Base-by-base conservation (phyloP, 2,329 filamentous ascomycete genomes). In the Trichoderma sp. region DNA sequence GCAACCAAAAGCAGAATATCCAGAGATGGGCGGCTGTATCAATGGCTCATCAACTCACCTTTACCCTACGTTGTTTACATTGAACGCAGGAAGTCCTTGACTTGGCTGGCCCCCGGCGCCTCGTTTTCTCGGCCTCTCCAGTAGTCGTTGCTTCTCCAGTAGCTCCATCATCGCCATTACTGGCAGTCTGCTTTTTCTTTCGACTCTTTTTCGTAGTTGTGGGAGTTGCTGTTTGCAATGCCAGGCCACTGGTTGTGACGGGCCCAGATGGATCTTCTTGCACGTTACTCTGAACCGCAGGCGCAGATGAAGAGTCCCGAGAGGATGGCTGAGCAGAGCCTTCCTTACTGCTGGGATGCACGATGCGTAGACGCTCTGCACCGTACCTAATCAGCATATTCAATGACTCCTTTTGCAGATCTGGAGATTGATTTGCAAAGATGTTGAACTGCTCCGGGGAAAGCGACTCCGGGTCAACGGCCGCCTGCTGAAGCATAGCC, bases 381-480 rank as follows among this genome's bases (percentile, higher is more conserved):
- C 87, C 87, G 67, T 88, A 88, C 72, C 82, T 83, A 0, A 83
- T 81, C 13, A 89, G 79, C 85, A 89, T 86, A 1, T 79, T 81
- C 16, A 89, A 76, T 0, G 87, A 89, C 65, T 85, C 81, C 64
- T 79, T 78, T 71, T 89, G 87, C 6, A 88, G 76, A 3, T 83
- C 81, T 0, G 86, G 85, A 0, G 86, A 83, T 75, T 89, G 87
- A 66, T 89, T 89, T 10, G 86, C 81, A 71, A 89, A 87, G 18
- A 88, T 89, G 71, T 79, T 83, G 70, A 89, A 87, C 73, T 89
- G 86, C 56, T 88, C 86, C 4, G 76, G 70, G 0, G 84, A 86
- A 11, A 89, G 77, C 0, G 85, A 84, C 2, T 79, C 77, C 1
- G 85, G 85, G 46, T 86, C 82, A n/a, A 89, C 81, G 5, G 79